phyloP scores from a whole-genome alignment of 2,329 filamentous ascomycete genomes.

The Fusarium mexicanum region DNA sequence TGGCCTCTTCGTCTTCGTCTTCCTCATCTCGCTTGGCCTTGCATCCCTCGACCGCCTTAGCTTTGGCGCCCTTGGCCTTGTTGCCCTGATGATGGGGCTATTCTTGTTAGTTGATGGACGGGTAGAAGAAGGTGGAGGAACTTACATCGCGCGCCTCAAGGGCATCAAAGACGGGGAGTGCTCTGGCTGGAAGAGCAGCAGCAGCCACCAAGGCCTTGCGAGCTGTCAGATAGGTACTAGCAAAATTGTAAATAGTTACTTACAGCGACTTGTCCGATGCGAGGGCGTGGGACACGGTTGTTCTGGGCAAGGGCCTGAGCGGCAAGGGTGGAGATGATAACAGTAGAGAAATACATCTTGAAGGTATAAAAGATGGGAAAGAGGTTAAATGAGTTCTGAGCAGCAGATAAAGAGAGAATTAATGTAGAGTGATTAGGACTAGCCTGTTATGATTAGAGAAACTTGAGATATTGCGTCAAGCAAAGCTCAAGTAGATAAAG shows the following conservation, averaged over 20 bases:
- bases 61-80: not conserved
- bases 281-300: not conserved
- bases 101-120: not conserved
- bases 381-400: not conserved
- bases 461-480: constrained; percentile 11
- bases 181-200: constrained; percentile 11
- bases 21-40: not conserved
- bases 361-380: not conserved
- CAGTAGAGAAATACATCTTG: constrained; percentile 18
- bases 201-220: constrained; percentile 1
- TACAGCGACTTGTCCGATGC: constrained; percentile 1
- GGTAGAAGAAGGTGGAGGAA: rapidly evolving
- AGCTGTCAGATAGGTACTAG: not conserved
- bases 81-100: not conserved
- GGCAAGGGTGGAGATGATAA: constrained; percentile 6
- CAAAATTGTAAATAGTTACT: rapidly evolving
- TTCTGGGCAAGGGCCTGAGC: constrained; percentile 17
- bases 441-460: not conserved
- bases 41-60: not conserved
- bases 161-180: constrained; percentile 1
- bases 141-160: constrained; percentile 11
- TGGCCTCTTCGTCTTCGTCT: not conserved
- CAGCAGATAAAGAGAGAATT: constrained; percentile 1
- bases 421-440: not conserved
- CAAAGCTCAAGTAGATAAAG: not conserved